Base-by-base conservation (phyloP, 345 rosid species). In the Carallia pectinifolia region DNA sequence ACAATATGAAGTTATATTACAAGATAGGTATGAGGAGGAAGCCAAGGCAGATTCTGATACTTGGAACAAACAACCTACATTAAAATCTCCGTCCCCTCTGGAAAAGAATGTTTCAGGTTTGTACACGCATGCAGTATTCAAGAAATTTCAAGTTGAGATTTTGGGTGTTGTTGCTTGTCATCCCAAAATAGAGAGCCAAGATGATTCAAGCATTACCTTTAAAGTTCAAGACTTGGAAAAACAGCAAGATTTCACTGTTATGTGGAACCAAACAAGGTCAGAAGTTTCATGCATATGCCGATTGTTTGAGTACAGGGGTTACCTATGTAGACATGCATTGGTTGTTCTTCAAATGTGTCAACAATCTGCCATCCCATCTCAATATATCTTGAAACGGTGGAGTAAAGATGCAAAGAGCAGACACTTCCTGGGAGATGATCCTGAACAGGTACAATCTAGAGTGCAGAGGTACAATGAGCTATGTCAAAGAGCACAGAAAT, bases 31-130 rank as follows among this genome's bases (percentile, higher is more conserved):
- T 61, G 92, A 88, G 64, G 92, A 86, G 79, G 92, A 88, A 80
- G 88, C 90, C 60, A 83, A 84, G 73, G 92, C 92, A 58, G 88
- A 84, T 81, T 82, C 81, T 18, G 92, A 88, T 73, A 82, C 85
- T 18, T 82, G 87, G 88, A 81, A 83, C 80, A 86, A 84, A 67
- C 85, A 80, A 72, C 92, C 90, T 34, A n/a, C 83, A 38, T 52
- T 88, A 77, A 88, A 80, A 81, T 88, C 92, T 75, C 90, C 92
- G 6, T 88, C 92, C 0, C 92, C 92, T 48, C 83, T 84, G 80
- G 92, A 86, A 83, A 88, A 88, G 76, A 76, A 84, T 74, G 84
- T 88, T 71, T 80, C 90, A 27, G 85, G 81, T 67, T 53, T 86
- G 6, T 88, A 88, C 65, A 88, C 93, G 18, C 85, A 85, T 67